Conservation (phyloP, 306 rosid species). For the Echinosophora koreensis region DNA sequence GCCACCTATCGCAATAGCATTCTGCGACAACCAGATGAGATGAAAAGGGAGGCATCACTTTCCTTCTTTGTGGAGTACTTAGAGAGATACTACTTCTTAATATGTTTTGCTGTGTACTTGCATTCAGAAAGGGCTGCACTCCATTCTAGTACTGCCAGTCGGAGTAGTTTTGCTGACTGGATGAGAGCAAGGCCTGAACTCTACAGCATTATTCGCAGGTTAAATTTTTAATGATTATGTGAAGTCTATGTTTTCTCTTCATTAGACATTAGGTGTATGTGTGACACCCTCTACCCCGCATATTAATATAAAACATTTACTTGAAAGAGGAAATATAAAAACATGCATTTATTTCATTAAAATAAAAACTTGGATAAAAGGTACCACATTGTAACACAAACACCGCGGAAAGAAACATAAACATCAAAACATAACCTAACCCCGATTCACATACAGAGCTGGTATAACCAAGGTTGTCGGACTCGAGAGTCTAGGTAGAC, state of each 20-base stretch:
- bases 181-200: conserved; percentile 93
- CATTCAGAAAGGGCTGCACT: conserved; percentile 73
- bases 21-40: conserved; percentile 90
- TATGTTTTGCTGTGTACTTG: conserved; percentile 93
- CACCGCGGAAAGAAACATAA: no score
- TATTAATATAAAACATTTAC: no score
- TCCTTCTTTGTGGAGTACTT: conserved; percentile 90
- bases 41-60: conserved; percentile 88
- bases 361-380: no score
- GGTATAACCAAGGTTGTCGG: no score
- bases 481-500: no score
- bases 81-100: conserved; percentile 96
- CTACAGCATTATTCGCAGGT: conserved; percentile 94
- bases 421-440: no score
- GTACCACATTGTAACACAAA: no score
- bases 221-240: conserved; percentile 28
- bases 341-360: no score
- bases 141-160: conserved; percentile 59
- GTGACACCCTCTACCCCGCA: no score
- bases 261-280: conserved; percentile 4
- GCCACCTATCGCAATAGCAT: conserved; percentile 89
- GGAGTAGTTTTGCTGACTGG: conserved; percentile 79
- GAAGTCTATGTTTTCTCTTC: conserved; percentile 34
- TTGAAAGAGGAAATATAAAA: no score
- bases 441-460: no score